Evolutionary conservation across 78 protist genomes (phyloP).

Genomic region (Protostelium mycophagum): DNA sequence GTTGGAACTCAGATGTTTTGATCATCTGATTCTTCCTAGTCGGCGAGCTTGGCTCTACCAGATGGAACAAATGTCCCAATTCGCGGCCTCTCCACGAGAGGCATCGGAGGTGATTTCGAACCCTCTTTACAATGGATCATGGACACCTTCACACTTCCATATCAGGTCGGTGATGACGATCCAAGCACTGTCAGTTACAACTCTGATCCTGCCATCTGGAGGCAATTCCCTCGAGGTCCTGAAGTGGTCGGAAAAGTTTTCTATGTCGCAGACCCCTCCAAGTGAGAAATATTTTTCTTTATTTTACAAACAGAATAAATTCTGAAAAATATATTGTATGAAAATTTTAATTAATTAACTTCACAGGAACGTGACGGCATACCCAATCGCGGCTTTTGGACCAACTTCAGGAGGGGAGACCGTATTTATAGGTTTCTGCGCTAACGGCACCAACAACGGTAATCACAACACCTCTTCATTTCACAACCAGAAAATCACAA

Average conservation of each 20-base stretch:
- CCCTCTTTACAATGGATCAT: not conserved
- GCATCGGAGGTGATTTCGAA: not conserved
- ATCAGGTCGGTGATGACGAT: not conserved
- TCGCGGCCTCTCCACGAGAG: not conserved
- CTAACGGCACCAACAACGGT: not conserved
- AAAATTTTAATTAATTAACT: too few species aligned
- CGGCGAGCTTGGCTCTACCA: too few species aligned
- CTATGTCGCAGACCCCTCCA: not conserved
- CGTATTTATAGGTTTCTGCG: not conserved
- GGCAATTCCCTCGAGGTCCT: not conserved
- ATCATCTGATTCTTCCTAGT: too few species aligned
- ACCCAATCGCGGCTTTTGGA: not conserved
- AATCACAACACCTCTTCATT: too few species aligned
- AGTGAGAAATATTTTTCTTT: not conserved
- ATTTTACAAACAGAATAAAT: not conserved
- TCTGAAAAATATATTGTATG: too few species aligned
- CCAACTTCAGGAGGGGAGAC: not conserved
- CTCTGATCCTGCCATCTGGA: not conserved
- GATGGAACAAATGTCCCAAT: too few species aligned
- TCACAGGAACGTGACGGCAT: not conserved
- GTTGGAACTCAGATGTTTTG: too few species aligned
- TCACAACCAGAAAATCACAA: too few species aligned
- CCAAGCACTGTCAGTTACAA: not conserved
- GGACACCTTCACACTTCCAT: not conserved
- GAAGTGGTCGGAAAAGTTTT: not conserved